Conservation (phyloP, 345 rosid species). For the Syzygium oleosum region DNA sequence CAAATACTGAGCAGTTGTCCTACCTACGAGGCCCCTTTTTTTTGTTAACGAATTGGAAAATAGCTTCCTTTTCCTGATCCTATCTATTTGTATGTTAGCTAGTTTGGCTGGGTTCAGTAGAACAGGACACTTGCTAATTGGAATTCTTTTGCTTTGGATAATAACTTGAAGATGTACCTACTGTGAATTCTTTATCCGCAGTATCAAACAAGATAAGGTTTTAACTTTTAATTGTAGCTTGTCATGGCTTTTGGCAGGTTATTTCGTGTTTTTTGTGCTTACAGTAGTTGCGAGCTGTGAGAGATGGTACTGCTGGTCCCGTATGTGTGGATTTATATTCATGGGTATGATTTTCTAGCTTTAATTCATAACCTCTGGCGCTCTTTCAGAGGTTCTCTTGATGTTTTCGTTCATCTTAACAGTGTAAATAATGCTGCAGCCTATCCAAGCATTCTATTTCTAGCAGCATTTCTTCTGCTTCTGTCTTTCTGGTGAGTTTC, state of each 20-base stretch:
- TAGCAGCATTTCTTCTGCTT: constrained; percentile 53
- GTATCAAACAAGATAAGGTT: neutral
- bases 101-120: neutral
- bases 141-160: neutral
- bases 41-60: neutral
- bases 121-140: neutral
- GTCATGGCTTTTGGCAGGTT: constrained; percentile 20
- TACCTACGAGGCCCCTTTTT: neutral
- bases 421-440: constrained; percentile 31
- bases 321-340: constrained; percentile 28
- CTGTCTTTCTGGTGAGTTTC: constrained; percentile 53
- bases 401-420: neutral
- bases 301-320: constrained; percentile 32
- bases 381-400: neutral
- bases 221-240: neutral
- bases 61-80: neutral
- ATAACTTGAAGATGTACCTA: neutral
- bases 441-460: constrained; percentile 44
- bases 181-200: neutral
- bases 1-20: neutral
- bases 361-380: neutral
- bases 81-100: neutral
- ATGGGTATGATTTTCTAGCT: constrained; percentile 22
- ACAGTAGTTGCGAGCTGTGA: constrained; percentile 23
- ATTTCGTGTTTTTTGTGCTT: constrained; percentile 15